Conservation (phyloP, 192 early-diverging fungal genomes). For the Lunasporangiospora selenospora region DNA sequence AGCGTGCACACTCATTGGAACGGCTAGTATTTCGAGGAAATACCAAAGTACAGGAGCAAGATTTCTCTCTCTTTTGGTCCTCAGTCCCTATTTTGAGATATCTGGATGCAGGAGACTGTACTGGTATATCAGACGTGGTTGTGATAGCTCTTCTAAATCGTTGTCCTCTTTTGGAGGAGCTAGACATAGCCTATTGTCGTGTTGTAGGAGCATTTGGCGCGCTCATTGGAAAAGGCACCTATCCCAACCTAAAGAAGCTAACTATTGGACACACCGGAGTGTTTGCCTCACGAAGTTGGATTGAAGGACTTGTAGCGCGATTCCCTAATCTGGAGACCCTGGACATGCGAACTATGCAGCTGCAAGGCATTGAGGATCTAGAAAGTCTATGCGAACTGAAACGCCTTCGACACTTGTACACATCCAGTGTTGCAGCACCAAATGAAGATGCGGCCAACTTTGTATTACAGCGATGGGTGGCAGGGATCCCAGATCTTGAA, state of each 20-base stretch:
- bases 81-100: conserved; percentile 18
- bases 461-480: conserved; percentile 33
- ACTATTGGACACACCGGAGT: conserved; percentile 20
- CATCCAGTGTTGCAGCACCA: conserved; percentile 20
- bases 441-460: conserved; percentile 1
- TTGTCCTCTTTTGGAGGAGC: conserved; percentile 32
- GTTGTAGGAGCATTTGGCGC: conserved; percentile 23
- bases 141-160: conserved; percentile 14
- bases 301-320: conserved; percentile 17
- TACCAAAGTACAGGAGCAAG: conserved; percentile 22
- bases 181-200: conserved; percentile 32
- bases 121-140: conserved; percentile 11
- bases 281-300: conserved; percentile 7
- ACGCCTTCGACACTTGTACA: conserved; percentile 30
- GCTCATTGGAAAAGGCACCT: conserved; percentile 3
- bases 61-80: conserved; percentile 32
- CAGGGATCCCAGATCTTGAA: conserved; percentile 24
- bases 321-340: conserved; percentile 31
- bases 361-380: conserved; percentile 18
- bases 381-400: conserved; percentile 11
- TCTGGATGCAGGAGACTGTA: conserved; percentile 21
- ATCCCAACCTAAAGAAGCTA: conserved; percentile 25
- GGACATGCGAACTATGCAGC: conserved; percentile 27
- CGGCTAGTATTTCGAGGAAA: conserved; percentile 17
- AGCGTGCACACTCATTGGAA: conserved; percentile 19